Evolutionary conservation across 2,329 filamentous ascomycete species (phyloP).

Genomic region (Sporothrix mexicana): DNA sequence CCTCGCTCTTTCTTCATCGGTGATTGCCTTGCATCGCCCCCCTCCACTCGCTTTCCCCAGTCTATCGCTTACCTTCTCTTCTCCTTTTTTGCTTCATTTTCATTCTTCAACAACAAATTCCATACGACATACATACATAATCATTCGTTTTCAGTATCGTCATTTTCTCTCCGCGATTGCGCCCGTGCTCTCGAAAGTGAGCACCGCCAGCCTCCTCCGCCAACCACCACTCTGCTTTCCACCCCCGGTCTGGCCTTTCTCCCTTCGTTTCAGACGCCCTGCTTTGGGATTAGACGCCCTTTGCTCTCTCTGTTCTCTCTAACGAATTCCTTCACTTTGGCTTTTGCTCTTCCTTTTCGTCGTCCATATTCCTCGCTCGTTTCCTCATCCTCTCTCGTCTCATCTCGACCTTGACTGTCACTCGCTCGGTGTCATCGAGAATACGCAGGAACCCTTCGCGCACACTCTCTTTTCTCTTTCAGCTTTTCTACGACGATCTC

Average conservation of each 20-base stretch:
- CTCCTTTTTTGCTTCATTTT: neutral
- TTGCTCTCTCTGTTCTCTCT: neutral
- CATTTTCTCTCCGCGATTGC: neutral
- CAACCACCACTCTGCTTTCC: neutral
- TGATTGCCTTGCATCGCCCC: neutral
- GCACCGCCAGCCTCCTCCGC: constrained; percentile 24
- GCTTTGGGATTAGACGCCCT: constrained; percentile 28
- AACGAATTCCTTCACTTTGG: too few species aligned
- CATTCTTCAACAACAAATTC: neutral
- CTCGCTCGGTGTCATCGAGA: constrained; percentile 13
- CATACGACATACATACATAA: too few species aligned
- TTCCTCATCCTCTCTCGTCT: constrained; percentile 11
- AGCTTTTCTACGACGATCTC: neutral
- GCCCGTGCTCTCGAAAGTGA: constrained; percentile 1
- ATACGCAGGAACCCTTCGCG: too few species aligned
- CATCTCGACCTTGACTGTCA: neutral
- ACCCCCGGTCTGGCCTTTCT: constrained; percentile 16
- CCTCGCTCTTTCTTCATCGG: neutral
- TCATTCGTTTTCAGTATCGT: constrained; percentile 15
- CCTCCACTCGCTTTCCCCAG: constrained; percentile 8
- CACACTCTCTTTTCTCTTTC: too few species aligned
- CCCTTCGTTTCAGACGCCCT: constrained; percentile 30
- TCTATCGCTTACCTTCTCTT: constrained; percentile 10
- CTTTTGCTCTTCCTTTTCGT: neutral
- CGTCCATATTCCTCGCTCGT: neutral